Evolutionary conservation across 805 yeast genomes (phyloP).

Genomic region (Metschnikowia chrysomelidarum): DNA sequence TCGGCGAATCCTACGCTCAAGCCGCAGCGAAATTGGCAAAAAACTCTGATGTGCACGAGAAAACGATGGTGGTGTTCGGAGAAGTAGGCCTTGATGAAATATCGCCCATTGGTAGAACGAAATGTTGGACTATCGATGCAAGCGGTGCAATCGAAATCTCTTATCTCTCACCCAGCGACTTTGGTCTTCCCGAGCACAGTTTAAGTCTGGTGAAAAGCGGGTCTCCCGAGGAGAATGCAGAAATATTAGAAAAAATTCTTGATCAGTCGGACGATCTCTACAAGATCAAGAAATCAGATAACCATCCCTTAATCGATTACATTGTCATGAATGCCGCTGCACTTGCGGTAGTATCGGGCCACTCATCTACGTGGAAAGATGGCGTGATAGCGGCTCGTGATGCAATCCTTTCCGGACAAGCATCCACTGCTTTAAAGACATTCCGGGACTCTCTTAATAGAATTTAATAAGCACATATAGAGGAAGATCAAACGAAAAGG

Average conservation of each 20-base stretch:
- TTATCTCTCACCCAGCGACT: conserved; percentile 67
- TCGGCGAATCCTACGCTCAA: conserved; percentile 83
- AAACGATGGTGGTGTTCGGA: conserved; percentile 91
- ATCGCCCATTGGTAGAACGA: conserved; percentile 81
- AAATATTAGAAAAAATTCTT: conserved; percentile 43
- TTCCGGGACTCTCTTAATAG: conserved; percentile 36
- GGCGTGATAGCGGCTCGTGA: conserved; percentile 76
- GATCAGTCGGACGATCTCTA: conserved; percentile 46
- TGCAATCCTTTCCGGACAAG: conserved; percentile 67
- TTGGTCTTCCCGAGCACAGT: conserved; percentile 74
- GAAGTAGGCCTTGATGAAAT: conserved; percentile 90
- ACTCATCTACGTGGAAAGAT: conserved; percentile 63
- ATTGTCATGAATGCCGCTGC: conserved; percentile 90
- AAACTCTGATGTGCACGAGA: conserved; percentile 41
- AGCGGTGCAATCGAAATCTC: conserved; percentile 43
- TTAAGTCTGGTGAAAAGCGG: conserved; percentile 72
- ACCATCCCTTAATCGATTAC: conserved; percentile 76
- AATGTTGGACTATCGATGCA: conserved; percentile 67
- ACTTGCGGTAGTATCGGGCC: conserved; percentile 73
- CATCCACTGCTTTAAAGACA: conserved; percentile 53
- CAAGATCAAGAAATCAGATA: conserved; percentile 38
- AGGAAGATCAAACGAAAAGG: too few species aligned
- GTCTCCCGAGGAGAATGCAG: conserved; percentile 85
- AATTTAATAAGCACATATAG: neutral
- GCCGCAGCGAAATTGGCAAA: conserved; percentile 67